These are phyloP conservation scores for Melampsora americana DNA, from an alignment of 1,284 basidiomycete species.

Conservation along the genomic window DNA sequence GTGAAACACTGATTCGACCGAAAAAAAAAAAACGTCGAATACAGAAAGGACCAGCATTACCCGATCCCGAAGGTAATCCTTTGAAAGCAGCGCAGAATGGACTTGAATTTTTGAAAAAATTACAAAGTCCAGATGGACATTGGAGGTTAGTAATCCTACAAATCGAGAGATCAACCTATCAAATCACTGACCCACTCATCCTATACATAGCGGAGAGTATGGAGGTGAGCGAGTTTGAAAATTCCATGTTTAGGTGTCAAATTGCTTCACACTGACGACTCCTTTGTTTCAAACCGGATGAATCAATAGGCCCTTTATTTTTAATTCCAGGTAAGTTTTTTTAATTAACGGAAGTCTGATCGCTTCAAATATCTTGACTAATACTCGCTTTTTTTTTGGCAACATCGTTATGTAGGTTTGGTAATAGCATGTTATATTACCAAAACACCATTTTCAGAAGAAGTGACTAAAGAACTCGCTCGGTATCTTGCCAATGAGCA, in stretches of 20 bases:
- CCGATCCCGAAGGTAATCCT: conserved; percentile 48
- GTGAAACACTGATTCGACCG: neutral
- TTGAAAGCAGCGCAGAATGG: conserved; percentile 56
- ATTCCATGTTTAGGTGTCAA: no score
- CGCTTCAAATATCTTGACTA: neutral
- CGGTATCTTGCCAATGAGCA: conserved; percentile 64
- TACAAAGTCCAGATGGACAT: conserved; percentile 90
- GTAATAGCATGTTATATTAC: conserved; percentile 42
- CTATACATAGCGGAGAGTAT: conserved; percentile 43
- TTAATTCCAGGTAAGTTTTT: conserved; percentile 43
- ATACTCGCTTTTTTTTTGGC: neutral
- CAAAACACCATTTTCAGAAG: conserved; percentile 23
- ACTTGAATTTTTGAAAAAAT: conserved; percentile 79
- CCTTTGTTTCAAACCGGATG: neutral
- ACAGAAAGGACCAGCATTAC: conserved; percentile 38
- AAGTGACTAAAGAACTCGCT: conserved; percentile 26
- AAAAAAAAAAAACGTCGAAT: neutral
- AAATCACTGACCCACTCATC: neutral
- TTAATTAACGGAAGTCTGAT: neutral
- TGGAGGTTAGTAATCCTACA: conserved; percentile 60
- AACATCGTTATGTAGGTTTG: conserved; percentile 1
- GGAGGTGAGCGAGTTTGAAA: conserved; percentile 65
- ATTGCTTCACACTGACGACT: no score
- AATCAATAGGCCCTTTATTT: conserved; percentile 28
- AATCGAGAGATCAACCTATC: neutral